Conservation (phyloP, 2,329 filamentous ascomycete genomes). For the Spiromastix sp. region DNA sequence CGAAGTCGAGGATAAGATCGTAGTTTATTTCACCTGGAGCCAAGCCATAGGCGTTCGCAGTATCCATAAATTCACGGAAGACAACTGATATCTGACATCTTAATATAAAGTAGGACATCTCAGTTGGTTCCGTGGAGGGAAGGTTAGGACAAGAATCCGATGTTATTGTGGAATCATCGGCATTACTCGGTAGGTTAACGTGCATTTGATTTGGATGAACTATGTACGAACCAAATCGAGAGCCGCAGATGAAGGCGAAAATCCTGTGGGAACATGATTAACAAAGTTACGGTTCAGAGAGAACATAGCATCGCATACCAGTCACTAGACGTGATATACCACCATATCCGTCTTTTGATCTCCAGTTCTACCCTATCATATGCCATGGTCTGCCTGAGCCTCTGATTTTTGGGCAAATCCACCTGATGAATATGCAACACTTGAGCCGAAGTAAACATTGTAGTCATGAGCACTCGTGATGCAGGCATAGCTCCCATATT, state of each 20-base stretch:
- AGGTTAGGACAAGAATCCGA: constrained; percentile 13
- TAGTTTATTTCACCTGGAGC: constrained; percentile 22
- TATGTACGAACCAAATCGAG: constrained; percentile 35
- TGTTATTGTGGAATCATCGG: constrained; percentile 18
- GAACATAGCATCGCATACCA: constrained; percentile 24
- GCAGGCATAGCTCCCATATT: constrained; percentile 5
- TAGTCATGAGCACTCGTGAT: constrained; percentile 1
- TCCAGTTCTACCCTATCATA: constrained; percentile 22
- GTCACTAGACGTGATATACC: constrained; percentile 34
- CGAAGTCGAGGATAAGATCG: constrained; percentile 28
- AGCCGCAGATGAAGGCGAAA: constrained; percentile 30
- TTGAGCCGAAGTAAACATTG: constrained; percentile 6
- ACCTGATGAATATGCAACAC: constrained; percentile 3
- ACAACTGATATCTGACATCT: constrained; percentile 32
- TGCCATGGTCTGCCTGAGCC: constrained; percentile 1
- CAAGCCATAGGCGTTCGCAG: constrained; percentile 18
- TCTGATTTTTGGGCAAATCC: constrained; percentile 5
- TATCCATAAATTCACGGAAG: constrained; percentile 32
- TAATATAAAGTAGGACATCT: constrained; percentile 36
- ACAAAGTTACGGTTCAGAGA: not conserved
- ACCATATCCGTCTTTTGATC: constrained; percentile 33
- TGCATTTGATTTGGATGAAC: constrained; percentile 33
- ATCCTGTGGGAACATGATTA: constrained; percentile 19
- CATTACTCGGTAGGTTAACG: constrained; percentile 31
- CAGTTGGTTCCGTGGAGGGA: constrained; percentile 28